Evolutionary conservation across 805 yeast genomes (phyloP), one percentile per base, ranked within the genome.

Genomic region (Metschnikowia lachancei): DNA sequence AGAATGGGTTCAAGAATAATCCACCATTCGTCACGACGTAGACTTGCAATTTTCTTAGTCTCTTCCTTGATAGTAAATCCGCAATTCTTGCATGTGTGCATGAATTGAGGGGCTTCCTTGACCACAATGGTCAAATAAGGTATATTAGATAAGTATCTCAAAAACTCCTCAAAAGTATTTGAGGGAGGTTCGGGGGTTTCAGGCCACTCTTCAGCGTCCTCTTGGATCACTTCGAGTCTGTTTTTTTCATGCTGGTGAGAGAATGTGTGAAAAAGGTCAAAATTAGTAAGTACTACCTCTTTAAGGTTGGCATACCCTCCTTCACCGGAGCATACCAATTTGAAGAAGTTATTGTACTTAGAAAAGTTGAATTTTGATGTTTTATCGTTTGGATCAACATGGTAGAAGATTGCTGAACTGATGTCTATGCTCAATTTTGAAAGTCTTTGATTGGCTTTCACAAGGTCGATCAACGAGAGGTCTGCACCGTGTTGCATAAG

Each of bases 381-480:
- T 9, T 50, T 47, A 17, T 49, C 54, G 11, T 34, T 41, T 16
- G 57, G 49, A 17, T 47, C 50, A 13, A 41, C 30, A 22, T 51
- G 57, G 50, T 65, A 66, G 45, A 72, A 81, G 12, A 80, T 69
- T 20, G 63, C 64, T 29, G 84, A 78, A 49, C 68, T 67, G 35
- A 81, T 58, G 54, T 81, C 85, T 12, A 81, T 59, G 9, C 68
- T 62, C 18, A 81, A 49, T 11, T 65, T 61, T 6, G 64, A 50
- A 20, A 80, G 57, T 4, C 65, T 64, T 24, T 60, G 58, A 49
- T 69, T 70, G 12, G 50, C 53, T 48, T 67, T 69, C 31, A 70
- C 53, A 52, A 78, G 77, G 54, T 76, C 80, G 39, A 77, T 74
- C 26, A 78, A 51, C 4, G 81, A 67, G 31, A 81, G 63, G 52